phyloP scores from a whole-genome alignment of 179 eudicot species.

The Silene vulgaris region DNA sequence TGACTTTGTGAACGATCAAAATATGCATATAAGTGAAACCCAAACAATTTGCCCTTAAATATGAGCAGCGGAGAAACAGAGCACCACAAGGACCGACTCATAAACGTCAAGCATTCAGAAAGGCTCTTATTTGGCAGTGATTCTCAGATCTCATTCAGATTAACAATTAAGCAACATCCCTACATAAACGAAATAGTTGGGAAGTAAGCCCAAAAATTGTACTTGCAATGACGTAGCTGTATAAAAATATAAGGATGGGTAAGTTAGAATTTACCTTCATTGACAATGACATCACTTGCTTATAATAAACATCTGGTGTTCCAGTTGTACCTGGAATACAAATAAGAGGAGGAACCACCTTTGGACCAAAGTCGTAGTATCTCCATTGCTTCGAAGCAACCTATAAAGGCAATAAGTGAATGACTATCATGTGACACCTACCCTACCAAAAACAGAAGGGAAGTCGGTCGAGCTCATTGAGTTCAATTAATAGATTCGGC shows the following conservation, averaged over 20 bases:
- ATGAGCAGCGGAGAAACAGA: background rate
- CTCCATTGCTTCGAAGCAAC: conserved; percentile 94
- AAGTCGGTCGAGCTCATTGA: background rate
- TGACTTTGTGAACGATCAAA: background rate
- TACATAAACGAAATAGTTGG: background rate
- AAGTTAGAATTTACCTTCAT: conserved; percentile 56
- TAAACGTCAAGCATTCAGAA: background rate
- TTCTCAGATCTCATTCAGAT: conserved; percentile 1
- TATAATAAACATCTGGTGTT: conserved; percentile 91
- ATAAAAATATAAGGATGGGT: background rate
- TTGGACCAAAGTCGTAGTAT: conserved; percentile 97
- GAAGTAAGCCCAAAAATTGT: background rate
- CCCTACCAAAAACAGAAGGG: background rate
- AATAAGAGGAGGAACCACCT: conserved; percentile 85
- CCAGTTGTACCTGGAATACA: conserved; percentile 92
- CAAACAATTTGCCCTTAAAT: background rate
- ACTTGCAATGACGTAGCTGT: conserved; percentile 1
- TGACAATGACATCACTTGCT: conserved; percentile 92
- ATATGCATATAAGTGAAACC: background rate
- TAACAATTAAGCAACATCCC: background rate
- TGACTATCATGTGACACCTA: conserved; percentile 9
- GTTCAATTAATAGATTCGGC: background rate
- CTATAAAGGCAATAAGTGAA: conserved; percentile 32
- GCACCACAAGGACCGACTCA: conserved; percentile 1
- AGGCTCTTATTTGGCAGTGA: background rate